Evolutionary conservation across 768 basidiomycete species (phyloP), one percentile per base, ranked within the genome.

Genomic region (Termitomyces sp.): DNA sequence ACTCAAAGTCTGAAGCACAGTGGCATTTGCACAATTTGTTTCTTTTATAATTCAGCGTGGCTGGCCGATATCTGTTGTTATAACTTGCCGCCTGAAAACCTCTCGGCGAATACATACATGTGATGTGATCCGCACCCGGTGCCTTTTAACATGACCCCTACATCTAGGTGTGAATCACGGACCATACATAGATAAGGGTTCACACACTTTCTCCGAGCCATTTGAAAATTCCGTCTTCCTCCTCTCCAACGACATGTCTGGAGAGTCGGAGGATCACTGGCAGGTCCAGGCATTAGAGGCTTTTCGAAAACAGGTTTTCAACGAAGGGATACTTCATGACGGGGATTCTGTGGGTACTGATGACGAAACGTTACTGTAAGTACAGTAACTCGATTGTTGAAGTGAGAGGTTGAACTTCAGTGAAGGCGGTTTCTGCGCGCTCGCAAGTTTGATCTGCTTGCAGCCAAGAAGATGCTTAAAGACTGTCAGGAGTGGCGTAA

Each of bases 361-460:
- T 65, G 77, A 81, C 63, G 74, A 77, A 57, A 88, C 86, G 9
- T 69, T 90, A 14, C 69, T 87, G 88, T 86, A 60, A 72, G 85
- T 37, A 43, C 14, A 34, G 15, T 54, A 14, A 29, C 8, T 20
- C 11, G 17, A 65, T 9, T 25, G n/a, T 47, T 38, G 55, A 15
- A 52, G 40, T 49, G 7, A 37, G 47, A 48, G 20, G 46, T 43
- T 47, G 32, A 40, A 29, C 36, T 53, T 38, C 40, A 45, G 50
- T 65, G 5, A 64, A 91, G 89, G 59, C 84, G 89, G n/a, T 92
- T 91, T 67, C 72, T 92, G n/a, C 83, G 86, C 40, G 89, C 89
- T 10, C 85, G 89, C 3, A 84, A 84, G 63, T 90, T 84, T 66
- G 80, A 85, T 67, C 61, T 88, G 12, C 74, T 71, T 40, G 81